These are phyloP conservation scores for Xylariales sp. DNA, from an alignment of 2,329 filamentous ascomycete genomes.

Conservation along the genomic window DNA sequence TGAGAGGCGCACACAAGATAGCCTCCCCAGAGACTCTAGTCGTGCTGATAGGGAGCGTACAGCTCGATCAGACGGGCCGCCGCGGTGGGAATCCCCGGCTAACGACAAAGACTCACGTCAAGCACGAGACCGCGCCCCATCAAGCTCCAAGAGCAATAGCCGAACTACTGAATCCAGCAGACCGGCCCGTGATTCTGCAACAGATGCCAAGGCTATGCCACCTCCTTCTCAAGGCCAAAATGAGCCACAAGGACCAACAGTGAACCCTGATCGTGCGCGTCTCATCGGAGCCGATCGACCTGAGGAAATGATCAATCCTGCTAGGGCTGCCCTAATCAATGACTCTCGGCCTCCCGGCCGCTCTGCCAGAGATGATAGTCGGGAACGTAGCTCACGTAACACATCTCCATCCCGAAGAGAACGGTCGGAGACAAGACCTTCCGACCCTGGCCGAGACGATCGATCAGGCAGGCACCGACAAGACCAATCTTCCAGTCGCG, in stretches of 20 bases:
- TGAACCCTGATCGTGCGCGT: constrained; percentile 53
- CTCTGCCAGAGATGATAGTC: constrained; percentile 37
- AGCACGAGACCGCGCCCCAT: constrained; percentile 27
- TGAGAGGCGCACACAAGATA: constrained; percentile 39
- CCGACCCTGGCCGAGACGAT: constrained; percentile 40
- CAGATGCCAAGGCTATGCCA: constrained; percentile 23
- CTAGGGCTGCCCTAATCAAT: constrained; percentile 40
- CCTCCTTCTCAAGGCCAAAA: constrained; percentile 22
- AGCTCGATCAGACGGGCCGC: constrained; percentile 18
- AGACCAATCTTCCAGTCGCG: constrained; percentile 26
- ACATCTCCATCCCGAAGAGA: constrained; percentile 47
- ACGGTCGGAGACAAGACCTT: constrained; percentile 28
- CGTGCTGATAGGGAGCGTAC: constrained; percentile 35
- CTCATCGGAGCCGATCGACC: constrained; percentile 34
- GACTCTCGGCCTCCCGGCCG: constrained; percentile 33
- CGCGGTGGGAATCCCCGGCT: constrained; percentile 23
- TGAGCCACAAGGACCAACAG: constrained; percentile 37
- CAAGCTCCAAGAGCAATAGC: constrained; percentile 11
- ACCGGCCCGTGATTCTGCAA: constrained; percentile 18
- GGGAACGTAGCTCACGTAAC: constrained; percentile 32
- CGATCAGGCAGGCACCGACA: constrained; percentile 39
- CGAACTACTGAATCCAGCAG: constrained; percentile 20
- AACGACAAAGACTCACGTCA: constrained; percentile 34
- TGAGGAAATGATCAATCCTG: constrained; percentile 41
- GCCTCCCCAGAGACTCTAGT: constrained; percentile 26